A percentile compares a stretch with the other conserved stretches of the same genome.
Conservation (phyloP, 1,139 yeast species). For the Saccharomyces uvarum region DNA sequence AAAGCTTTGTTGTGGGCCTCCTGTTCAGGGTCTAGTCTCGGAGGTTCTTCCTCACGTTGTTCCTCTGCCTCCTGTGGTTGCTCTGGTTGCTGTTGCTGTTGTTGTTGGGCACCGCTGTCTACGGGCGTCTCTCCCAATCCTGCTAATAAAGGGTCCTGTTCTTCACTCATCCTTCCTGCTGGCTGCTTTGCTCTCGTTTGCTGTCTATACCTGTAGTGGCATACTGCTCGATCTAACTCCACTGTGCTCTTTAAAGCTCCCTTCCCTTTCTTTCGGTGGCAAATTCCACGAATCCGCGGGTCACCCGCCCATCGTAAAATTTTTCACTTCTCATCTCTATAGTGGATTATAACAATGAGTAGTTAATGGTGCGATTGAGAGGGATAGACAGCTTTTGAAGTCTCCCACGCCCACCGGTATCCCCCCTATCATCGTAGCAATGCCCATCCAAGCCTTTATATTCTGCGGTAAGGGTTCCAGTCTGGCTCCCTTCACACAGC, state of each 20-base stretch:
- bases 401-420: background rate
- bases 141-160: constrained; percentile 64
- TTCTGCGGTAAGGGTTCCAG: constrained; percentile 79
- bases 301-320: background rate
- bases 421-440: constrained; percentile 30
- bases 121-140: constrained; percentile 43
- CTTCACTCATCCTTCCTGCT: constrained; percentile 47
- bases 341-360: background rate
- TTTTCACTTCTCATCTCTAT: background rate
- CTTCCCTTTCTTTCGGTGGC: constrained; percentile 1
- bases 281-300: background rate
- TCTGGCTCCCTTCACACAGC: constrained; percentile 63
- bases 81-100: constrained; percentile 5
- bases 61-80: constrained; percentile 11
- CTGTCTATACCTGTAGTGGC: background rate
- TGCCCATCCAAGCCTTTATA: constrained; percentile 68
- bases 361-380: background rate
- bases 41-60: constrained; percentile 13
- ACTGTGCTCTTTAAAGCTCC: background rate
- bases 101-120: constrained; percentile 1
- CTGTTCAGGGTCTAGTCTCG: constrained; percentile 40
- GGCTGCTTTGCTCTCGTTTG: constrained; percentile 1
- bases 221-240: background rate
- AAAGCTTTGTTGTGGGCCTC: constrained; percentile 78
- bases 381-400: background rate